Evolutionary conservation across 2,329 filamentous ascomycete species (phyloP), one percentile per base, ranked within the genome.

Genomic region (Cladophialophora yegresii): DNA sequence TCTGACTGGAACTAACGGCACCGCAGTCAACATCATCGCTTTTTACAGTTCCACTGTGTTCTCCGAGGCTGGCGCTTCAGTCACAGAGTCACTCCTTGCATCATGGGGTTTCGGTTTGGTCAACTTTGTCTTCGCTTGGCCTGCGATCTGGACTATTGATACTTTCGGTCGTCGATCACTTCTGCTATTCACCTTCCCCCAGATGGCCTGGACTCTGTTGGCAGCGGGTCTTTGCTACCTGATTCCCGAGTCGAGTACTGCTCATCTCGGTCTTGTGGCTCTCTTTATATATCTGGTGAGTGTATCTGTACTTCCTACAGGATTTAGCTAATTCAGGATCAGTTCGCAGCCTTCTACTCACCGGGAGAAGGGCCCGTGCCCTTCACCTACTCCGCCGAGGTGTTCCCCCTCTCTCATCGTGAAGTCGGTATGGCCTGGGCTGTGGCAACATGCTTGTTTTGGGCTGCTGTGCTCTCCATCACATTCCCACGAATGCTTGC

Each of bases 161-260:
- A 88, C 85, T 0, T 88, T 83, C 67, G 87, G 86, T n/a, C 84
- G 87, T 36, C 82, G 87, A 36, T 77, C 83, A 16, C 78, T 89
- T 12, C 79, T 88, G 1, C 77, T 88, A 0, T 88, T 89, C 74
- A 89, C 87, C 2, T 88, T 89, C 72, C 86, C 86, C 0, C 81
- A 88, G 64, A 89, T 89, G 86, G 84, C 84, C 12, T 87, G 86
- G 85, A 86, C 85, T 4, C 75, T 89, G n/a, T 79, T 89, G 0
- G 84, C 84, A 0, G 85, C 84, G n/a, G 86, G 84, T 4, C 80
- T 88, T 54, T 85, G 81, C 70, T 85, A 84, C 58, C 79, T 84
- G 45, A 81, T 87, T 22, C 76, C 77, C 0, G 67, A 70, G 30
- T 71, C 75, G 0, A 77, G 72, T 23, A 79, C 71, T 0, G 78